Base-by-base conservation (phyloP, 495 filamentous ascomycete genomes). In the Cercophora newfieldiana region DNA sequence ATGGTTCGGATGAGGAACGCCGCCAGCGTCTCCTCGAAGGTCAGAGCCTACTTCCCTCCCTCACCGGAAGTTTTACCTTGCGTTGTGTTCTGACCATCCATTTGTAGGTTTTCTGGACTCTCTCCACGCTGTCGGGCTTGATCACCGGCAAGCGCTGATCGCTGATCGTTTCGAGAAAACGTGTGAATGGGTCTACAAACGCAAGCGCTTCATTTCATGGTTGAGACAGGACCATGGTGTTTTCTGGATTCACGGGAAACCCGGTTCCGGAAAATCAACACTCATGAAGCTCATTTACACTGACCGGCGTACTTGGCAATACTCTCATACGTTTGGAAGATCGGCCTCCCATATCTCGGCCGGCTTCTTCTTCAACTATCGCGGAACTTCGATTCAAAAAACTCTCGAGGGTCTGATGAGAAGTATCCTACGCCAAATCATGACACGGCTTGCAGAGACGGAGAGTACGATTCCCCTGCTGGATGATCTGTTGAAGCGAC, bases 201-300 rank as follows among this genome's bases (percentile, higher is more conserved):
- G 30, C 22, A 47, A 58, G 44, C 14, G 8, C 18, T 64, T 68
- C 19, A 22, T 5, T 47, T 6, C 37, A 4, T 71, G 67, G 67
- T 57, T 69, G 10, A 4, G 29, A 18, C 22, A 18, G 1, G 51
- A 24, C 14, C 14, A 28, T 0, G 64, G 63, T 5, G 58, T 69
- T 14, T 66, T 82, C 16, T 83, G 80, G 81, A 78, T 85, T 26
- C 79, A 69, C 62, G 81, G 82, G 0, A 85, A 85, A 59, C 80
- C 82, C 6, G 82, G 80, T 7, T 71, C 78, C 24, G 81, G 82
- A 3, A 85, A 85, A 65, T 83, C 81, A 14, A 85, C 81, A 14
- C 71, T 83, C 16, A 82, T 85, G 79, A 83, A 84, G 48, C 69
- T 76, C 56, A 71, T 69, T 7, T 25, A 21, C 22, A 37, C 50